Evolutionary conservation across 140 eudicot genomes (phyloP), one percentile per base, ranked within the genome.

Genomic region (Erigeron philadelphicus): DNA sequence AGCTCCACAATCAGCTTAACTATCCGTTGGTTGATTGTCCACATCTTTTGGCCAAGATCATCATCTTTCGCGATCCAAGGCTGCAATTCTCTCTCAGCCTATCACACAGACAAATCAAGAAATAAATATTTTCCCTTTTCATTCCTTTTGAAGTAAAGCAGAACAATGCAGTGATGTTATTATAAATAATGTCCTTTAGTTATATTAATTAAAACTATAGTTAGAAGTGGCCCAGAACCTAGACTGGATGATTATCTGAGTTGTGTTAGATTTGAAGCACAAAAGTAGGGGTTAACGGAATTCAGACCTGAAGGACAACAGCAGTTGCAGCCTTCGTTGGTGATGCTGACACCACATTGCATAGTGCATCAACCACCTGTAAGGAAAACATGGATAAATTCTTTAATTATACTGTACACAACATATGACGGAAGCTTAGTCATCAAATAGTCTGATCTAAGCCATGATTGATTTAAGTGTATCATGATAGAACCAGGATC

Each of bases 301-400:
- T 69, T 67, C 25, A 72, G 69, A 93, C 98, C 98, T 93, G 96
- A 70, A 93, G 95, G 64, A 93, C 95, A 66, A 93, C 87, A 9
- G 98, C 98, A 40, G 98, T 87, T 72, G 98, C 90, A 72, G 96
- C 98, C 75, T 93, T 93, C 63, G 95, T 72, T 31, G 98, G 98
- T 55, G 88, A 84, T 73, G 98, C 98, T 35, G 95, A 81, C 73
- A 93, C 98, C 58, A 93, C 98, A 64, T 93, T 93, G 86, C 98
- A 93, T 69, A 93, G 81, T 11, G 98, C 98, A 81, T 90, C 97
- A 75, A 88, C 95, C 76, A 91, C 97, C 97, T 91, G 87, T 38
- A 82, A 1, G 38, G 71, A 62, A 3, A 61, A 35, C 70, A 72
- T 52, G 8, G 19, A 25, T 64, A 1, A 31, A 9, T 49, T 75